Conservation (phyloP, 2,329 filamentous ascomycete species). For the Penicillium griseofulvum region DNA sequence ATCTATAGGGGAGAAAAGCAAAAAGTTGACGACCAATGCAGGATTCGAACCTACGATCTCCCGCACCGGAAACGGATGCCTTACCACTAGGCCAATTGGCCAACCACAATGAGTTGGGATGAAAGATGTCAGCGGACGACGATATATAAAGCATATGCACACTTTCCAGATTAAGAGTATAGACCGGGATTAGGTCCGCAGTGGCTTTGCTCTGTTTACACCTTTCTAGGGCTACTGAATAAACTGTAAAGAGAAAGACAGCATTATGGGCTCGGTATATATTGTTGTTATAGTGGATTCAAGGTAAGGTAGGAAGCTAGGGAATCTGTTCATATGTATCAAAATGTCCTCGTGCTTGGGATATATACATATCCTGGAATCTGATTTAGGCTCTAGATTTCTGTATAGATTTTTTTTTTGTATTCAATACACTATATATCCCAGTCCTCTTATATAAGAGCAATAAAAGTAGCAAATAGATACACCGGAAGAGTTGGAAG, state of each 20-base stretch:
- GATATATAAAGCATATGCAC: not conserved
- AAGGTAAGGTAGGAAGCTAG: rapidly evolving
- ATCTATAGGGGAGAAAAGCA: not conserved
- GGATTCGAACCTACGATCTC: conserved; percentile 31
- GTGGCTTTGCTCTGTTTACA: not conserved
- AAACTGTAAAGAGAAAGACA: not conserved
- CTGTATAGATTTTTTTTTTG: no score
- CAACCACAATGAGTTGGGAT: conserved; percentile 7
- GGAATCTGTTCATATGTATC: not conserved
- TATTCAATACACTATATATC: no score
- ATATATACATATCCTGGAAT: not conserved
- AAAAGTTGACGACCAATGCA: conserved; percentile 24
- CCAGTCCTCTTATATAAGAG: no score
- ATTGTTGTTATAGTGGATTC: no score
- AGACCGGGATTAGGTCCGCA: not conserved
- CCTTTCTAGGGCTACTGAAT: not conserved
- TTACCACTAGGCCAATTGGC: conserved; percentile 32
- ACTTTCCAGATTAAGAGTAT: not conserved
- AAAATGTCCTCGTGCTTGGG: not conserved
- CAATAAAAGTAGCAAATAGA: no score
- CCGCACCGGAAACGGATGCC: conserved; percentile 30
- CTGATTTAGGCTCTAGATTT: no score
- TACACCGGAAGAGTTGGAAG: not conserved
- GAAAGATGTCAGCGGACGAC: rapidly evolving
- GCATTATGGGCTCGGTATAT: rapidly evolving